Conservation (phyloP, 2,329 filamentous ascomycete species). For the Talaromyces sp. region DNA sequence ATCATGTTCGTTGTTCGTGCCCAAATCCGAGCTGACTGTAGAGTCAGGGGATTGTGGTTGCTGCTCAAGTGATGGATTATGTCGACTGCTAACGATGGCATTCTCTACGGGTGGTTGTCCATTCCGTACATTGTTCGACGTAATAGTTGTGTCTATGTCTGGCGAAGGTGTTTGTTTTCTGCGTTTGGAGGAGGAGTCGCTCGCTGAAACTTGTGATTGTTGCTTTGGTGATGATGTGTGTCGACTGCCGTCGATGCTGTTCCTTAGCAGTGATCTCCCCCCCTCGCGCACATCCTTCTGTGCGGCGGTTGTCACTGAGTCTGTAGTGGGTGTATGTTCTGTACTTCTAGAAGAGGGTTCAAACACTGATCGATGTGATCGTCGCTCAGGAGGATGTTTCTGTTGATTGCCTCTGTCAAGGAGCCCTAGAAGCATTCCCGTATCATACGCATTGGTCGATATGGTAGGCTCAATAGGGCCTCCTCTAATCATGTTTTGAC, state of each 20-base stretch:
- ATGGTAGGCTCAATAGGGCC: not conserved
- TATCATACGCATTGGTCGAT: not conserved
- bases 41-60: not conserved
- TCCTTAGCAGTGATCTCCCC: not conserved
- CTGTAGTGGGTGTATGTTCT: not conserved
- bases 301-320: not conserved
- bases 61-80: not conserved
- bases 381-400: not conserved
- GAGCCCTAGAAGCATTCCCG: not conserved
- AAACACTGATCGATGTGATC: not conserved
- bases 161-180: not conserved
- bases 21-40: not conserved
- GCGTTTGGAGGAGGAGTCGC: not conserved
- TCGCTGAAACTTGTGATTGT: not conserved
- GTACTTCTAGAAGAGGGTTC: not conserved
- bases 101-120: not conserved
- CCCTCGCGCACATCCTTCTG: not conserved
- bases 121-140: not conserved
- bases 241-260: not conserved
- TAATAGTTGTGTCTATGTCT: not conserved
- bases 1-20: not conserved
- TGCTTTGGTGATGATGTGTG: not conserved
- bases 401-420: conserved; percentile 5
- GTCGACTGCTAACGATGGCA: not conserved
- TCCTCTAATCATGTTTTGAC: not conserved